phyloP scores from a whole-genome alignment of 768 basidiomycete genomes.

The Sarcomyxa edulis region DNA sequence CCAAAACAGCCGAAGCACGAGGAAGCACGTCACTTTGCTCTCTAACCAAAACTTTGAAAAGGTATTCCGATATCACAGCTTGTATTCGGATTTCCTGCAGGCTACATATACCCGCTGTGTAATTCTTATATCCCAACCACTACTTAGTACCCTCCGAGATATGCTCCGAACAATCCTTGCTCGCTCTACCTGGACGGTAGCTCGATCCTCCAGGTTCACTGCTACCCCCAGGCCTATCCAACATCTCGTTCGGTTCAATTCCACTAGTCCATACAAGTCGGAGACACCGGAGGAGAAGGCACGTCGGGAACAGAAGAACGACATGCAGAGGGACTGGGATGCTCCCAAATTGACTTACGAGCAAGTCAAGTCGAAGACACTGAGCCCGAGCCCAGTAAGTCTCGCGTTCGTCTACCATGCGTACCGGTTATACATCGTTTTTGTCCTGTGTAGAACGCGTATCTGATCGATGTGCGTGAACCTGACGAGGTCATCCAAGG shows the following conservation, averaged over 20 bases:
- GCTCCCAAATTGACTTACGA: conserved; percentile 70
- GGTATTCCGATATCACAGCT: too few species aligned
- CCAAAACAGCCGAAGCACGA: too few species aligned
- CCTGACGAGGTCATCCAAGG: conserved; percentile 88
- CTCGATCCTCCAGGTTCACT: conserved; percentile 3
- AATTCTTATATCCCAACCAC: background rate
- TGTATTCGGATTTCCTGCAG: too few species aligned
- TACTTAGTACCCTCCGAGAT: background rate
- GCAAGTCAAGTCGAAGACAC: conserved; percentile 73
- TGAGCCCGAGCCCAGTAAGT: conserved; percentile 65
- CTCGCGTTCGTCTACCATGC: conserved; percentile 1
- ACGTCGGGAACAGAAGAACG: conserved; percentile 29
- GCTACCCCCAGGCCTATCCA: conserved; percentile 7
- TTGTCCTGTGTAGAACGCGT: conserved; percentile 44
- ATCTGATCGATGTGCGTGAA: conserved; percentile 89
- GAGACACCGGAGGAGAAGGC: conserved; percentile 18
- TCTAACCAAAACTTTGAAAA: too few species aligned
- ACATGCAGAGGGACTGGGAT: conserved; percentile 70
- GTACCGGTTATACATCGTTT: background rate
- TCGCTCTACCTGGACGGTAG: background rate
- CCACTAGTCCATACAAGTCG: conserved; percentile 21
- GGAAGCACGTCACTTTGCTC: too few species aligned
- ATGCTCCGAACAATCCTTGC: conserved; percentile 5
- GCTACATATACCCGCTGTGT: too few species aligned
- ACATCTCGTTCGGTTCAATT: conserved; percentile 25